These are phyloP conservation scores for Erysimum cheiranthoides DNA, from an alignment of 345 rosid genomes.

Conservation along the genomic window DNA sequence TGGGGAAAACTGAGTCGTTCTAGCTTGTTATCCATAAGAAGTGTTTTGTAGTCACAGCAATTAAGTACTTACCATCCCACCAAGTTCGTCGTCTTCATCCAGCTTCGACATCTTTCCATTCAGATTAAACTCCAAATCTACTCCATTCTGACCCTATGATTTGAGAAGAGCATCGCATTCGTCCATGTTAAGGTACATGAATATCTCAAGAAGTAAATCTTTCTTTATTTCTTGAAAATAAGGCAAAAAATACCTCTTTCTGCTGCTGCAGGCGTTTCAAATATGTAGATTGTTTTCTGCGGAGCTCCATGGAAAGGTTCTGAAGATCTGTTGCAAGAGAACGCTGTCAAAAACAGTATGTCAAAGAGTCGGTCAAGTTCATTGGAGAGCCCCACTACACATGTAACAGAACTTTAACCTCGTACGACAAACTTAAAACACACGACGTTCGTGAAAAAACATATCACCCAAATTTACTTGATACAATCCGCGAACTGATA, in stretches of 20 bases:
- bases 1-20: background rate
- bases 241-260: constrained; percentile 52
- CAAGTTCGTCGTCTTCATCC: constrained; percentile 61
- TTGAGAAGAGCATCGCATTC: constrained; percentile 11
- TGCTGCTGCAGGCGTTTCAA: constrained; percentile 72
- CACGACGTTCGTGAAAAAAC: background rate
- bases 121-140: constrained; percentile 69
- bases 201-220: background rate
- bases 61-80: constrained; percentile 52
- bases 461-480: background rate
- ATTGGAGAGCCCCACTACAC: constrained; percentile 26
- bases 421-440: constrained; percentile 8
- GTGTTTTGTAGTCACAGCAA: background rate
- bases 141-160: constrained; percentile 62
- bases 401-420: constrained; percentile 20
- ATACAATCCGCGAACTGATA: constrained; percentile 7
- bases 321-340: constrained; percentile 89
- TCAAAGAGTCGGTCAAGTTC: constrained; percentile 44
- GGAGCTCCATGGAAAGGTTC: constrained; percentile 71
- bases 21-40: constrained; percentile 10
- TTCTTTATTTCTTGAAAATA: background rate
- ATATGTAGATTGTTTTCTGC: constrained; percentile 74
- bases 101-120: constrained; percentile 56
- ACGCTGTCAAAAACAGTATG: constrained; percentile 57
- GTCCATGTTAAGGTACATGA: background rate